Base-by-base conservation (phyloP, 495 filamentous ascomycete species). In the Xylaria grammica region DNA sequence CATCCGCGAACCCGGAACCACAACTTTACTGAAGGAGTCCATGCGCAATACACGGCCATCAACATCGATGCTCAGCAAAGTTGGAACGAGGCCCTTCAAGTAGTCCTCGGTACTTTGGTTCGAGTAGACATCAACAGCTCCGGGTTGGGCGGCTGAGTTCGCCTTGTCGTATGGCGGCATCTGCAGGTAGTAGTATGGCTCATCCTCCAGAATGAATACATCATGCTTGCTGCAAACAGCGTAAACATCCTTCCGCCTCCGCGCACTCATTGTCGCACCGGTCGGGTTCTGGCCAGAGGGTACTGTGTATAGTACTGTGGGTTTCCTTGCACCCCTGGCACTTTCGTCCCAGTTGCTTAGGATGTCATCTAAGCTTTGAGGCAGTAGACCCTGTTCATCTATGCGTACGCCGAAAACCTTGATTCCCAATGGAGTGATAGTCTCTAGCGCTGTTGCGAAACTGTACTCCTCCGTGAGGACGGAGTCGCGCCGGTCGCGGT, bases 161-260 rank as follows among this genome's bases (percentile, higher is more conserved):
- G 30, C 9, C 32, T 50, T 50, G 62, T 57, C 53, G 77, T 94
- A 95, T 1, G 91, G 87, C 72, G 91, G 87, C 93, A 99, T 97
- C 79, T 99, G 95, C 54, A 99, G 82, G 81, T 94, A 99, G 75
- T 91, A 90, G 78, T 97, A 97, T n/a, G 94, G 94, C 73, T 98
- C 94, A 74, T 98, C 94, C 77, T 98, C 94, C 65, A 98, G 71
- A 74, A 98, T 94, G 75, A 86, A 89, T 49, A 97, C 60, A 71
- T 97, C 92, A 73, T 96, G 91, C 77, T 91, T 90, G 73, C 89
- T 87, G 29, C 87, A 87, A 15, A 97, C 84, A 13, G 77, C 81
- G 79, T 97, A 97, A 34, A 97, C 82, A 29, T 84, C 89, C 51
- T 80, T 74, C 24, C 93, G 79, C 45, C 94, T 85, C 71, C 82